These are phyloP conservation scores for Sporothrix euskadiensis DNA, from an alignment of 2,329 filamentous ascomycete genomes.

Conservation along the genomic window DNA sequence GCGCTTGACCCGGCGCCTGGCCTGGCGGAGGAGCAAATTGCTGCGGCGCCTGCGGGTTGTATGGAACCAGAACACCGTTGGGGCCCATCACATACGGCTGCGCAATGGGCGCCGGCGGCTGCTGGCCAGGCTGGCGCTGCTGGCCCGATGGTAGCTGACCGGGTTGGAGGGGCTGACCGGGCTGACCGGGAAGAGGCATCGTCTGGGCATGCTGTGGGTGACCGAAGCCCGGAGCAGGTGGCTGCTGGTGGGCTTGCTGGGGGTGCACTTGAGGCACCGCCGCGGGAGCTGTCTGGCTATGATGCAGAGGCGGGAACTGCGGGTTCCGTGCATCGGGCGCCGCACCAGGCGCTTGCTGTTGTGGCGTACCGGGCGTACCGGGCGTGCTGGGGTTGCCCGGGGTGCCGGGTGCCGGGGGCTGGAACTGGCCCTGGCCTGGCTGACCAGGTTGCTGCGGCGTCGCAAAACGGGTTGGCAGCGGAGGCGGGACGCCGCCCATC, in stretches of 20 bases:
- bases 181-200: background rate
- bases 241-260: constrained; percentile 21
- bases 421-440: background rate
- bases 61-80: constrained; percentile 6
- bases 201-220: constrained; percentile 25
- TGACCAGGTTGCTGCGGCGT: constrained; percentile 14
- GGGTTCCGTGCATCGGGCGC: background rate
- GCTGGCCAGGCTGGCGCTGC: background rate
- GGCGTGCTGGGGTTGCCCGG: background rate
- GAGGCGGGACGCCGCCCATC: constrained; percentile 19
- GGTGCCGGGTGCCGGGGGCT: background rate
- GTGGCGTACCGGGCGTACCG: no score
- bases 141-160: background rate
- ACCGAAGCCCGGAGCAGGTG: background rate
- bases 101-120: background rate
- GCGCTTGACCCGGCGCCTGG: background rate
- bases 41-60: background rate
- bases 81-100: background rate
- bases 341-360: background rate
- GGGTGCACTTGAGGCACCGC: background rate
- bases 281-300: background rate
- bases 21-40: background rate
- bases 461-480: constrained; percentile 14
- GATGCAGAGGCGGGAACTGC: constrained; percentile 14
- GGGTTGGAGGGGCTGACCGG: background rate